A percentile compares a stretch with the other conserved stretches of the same genome.
Evolutionary conservation across 2,329 filamentous ascomycete genomes (phyloP).

Genomic region (Aschersonia sp.): DNA sequence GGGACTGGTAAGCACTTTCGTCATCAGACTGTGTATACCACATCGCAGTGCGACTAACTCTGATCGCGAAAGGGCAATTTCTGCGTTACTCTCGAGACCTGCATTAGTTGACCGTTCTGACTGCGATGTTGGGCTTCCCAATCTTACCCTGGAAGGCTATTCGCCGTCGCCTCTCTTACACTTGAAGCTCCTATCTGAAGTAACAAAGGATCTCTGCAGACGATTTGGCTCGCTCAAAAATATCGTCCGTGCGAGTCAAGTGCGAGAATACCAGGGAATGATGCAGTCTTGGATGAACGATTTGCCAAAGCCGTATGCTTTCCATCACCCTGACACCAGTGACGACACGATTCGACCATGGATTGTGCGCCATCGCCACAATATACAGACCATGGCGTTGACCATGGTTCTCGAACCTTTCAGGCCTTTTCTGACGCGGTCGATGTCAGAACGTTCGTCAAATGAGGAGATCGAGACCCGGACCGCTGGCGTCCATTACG

Average conservation of each 20-base stretch:
- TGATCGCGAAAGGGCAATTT: slow-evolving; percentile 15
- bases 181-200: slow-evolving; percentile 20
- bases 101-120: slow-evolving; percentile 20
- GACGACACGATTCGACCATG: slow-evolving; percentile 25
- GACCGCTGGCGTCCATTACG: slow-evolving; percentile 25
- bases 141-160: slow-evolving; percentile 16
- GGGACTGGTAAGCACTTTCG: slow-evolving; percentile 18
- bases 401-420: slow-evolving; percentile 30
- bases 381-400: slow-evolving; percentile 28
- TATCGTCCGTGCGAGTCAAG: slow-evolving; percentile 13
- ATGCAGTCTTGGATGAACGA: slow-evolving; percentile 26
- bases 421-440: slow-evolving; percentile 28
- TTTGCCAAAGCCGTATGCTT: slow-evolving; percentile 25
- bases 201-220: slow-evolving; percentile 15
- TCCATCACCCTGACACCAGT: slow-evolving; percentile 23
- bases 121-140: slow-evolving; percentile 17
- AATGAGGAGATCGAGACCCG: slow-evolving; percentile 22
- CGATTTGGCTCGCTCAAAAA: slow-evolving; percentile 17
- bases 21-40: background rate
- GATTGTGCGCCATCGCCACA: slow-evolving; percentile 28
- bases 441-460: slow-evolving; percentile 12
- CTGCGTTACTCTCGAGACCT: slow-evolving; percentile 16
- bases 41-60: background rate
- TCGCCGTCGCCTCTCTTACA: slow-evolving; percentile 17
- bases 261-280: slow-evolving; percentile 16